Conservation (phyloP, 495 filamentous ascomycete genomes). For the Patellaria atrata region DNA sequence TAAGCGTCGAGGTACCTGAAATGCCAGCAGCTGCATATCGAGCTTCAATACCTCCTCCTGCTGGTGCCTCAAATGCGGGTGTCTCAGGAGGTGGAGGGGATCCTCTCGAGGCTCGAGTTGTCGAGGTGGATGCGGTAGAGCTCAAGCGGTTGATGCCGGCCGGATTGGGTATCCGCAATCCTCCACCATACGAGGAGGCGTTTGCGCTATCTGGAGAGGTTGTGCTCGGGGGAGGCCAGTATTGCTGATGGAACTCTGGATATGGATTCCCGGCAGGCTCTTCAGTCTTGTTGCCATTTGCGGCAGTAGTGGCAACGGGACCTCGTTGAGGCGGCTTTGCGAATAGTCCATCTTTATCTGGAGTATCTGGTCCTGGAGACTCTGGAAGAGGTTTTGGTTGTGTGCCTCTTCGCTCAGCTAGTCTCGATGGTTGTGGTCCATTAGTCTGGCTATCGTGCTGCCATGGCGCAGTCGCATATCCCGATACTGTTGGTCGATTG, state of each 20-base stretch:
- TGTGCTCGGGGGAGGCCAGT: slow-evolving; percentile 41
- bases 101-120: slow-evolving; percentile 78
- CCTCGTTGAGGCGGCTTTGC: slow-evolving; percentile 34
- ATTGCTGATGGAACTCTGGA: slow-evolving; percentile 49
- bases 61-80: slow-evolving; percentile 61
- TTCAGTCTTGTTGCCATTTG: slow-evolving; percentile 6
- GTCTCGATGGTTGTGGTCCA: slow-evolving; percentile 14
- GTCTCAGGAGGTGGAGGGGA: slow-evolving; percentile 94
- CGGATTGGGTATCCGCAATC: slow-evolving; percentile 30
- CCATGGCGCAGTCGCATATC: slow-evolving; percentile 19
- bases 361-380: slow-evolving; percentile 54
- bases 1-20: slow-evolving; percentile 67
- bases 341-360: slow-evolving; percentile 58
- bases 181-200: slow-evolving; percentile 4
- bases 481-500: slow-evolving; percentile 23
- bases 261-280: slow-evolving; percentile 34
- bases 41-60: slow-evolving; percentile 71
- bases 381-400: slow-evolving; percentile 65
- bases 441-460: slow-evolving; percentile 7
- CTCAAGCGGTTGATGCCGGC: slow-evolving; percentile 59
- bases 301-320: slow-evolving; percentile 14
- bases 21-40: slow-evolving; percentile 81
- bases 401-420: slow-evolving; percentile 32
- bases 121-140: slow-evolving; percentile 83
- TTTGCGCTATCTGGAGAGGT: background rate